Percentiles rank a stretch among this genome's conserved stretches.
These are phyloP conservation scores for Botryotinia globosa DNA, from an alignment of 2,329 filamentous ascomycete species.

Conservation along the genomic window DNA sequence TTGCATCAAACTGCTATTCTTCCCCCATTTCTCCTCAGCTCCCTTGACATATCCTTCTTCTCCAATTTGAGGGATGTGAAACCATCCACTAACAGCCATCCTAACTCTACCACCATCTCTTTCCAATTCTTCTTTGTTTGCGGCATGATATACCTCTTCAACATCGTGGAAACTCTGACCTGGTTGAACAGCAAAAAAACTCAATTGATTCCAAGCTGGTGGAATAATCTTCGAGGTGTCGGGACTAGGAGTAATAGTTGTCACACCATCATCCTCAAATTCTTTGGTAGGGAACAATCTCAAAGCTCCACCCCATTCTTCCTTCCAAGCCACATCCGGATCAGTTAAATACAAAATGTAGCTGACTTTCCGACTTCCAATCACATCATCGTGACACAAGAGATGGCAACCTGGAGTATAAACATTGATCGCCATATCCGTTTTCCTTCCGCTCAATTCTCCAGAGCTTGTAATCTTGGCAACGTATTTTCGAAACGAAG, in stretches of 20 bases:
- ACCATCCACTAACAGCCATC: slow-evolving; percentile 99
- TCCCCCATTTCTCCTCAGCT: slow-evolving; percentile 81
- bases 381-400: slow-evolving; percentile 97
- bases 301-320: slow-evolving; percentile 89
- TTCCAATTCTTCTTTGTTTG: slow-evolving; percentile 56
- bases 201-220: slow-evolving; percentile 94
- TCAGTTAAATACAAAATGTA: slow-evolving; percentile 97
- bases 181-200: slow-evolving; percentile 96
- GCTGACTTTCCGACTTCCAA: slow-evolving; percentile 91
- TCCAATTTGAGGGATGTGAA: slow-evolving; percentile 92
- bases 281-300: slow-evolving; percentile 75
- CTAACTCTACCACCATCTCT: slow-evolving; percentile 74
- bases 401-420: slow-evolving; percentile 96
- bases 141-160: slow-evolving; percentile 86
- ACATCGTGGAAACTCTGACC: slow-evolving; percentile 99
- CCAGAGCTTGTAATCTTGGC: slow-evolving; percentile 83
- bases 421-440: slow-evolving; percentile 98
- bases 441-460: slow-evolving; percentile 86
- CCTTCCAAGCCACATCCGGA: slow-evolving; percentile 84
- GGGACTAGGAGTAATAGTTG: slow-evolving; percentile 76
- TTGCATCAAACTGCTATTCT: slow-evolving; percentile 89
- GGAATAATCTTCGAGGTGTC: slow-evolving; percentile 81
- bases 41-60: slow-evolving; percentile 90
- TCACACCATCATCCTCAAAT: slow-evolving; percentile 63
- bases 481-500: slow-evolving; percentile 83